phyloP scores from a whole-genome alignment of 805 yeast genomes.

The Candida koratica region DNA sequence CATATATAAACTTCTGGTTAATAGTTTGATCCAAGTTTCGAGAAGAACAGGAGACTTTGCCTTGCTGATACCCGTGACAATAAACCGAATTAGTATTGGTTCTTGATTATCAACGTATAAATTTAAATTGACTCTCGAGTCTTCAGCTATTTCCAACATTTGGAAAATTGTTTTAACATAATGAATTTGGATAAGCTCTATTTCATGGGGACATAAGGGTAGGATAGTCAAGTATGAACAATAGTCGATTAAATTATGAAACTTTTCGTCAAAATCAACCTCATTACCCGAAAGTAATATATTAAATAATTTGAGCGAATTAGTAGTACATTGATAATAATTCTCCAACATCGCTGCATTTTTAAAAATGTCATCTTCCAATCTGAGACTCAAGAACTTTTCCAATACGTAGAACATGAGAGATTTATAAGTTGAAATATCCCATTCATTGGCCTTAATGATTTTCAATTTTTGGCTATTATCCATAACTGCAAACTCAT shows the following conservation, averaged over 20 bases:
- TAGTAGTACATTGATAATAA: constrained; percentile 29
- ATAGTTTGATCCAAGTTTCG: constrained; percentile 47
- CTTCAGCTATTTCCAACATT: constrained; percentile 29
- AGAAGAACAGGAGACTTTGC: constrained; percentile 42
- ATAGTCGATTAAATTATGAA: constrained; percentile 37
- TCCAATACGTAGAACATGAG: constrained; percentile 45
- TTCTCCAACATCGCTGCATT: constrained; percentile 16
- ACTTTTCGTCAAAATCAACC: constrained; percentile 43
- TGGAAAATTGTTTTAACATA: constrained; percentile 27
- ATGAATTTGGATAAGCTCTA: constrained; percentile 28
- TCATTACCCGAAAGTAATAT: constrained; percentile 57
- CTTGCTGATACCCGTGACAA: constrained; percentile 46
- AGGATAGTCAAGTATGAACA: constrained; percentile 22
- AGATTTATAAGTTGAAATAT: constrained; percentile 58
- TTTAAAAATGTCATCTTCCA: constrained; percentile 18
- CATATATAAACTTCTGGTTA: constrained; percentile 49
- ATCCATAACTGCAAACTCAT: constrained; percentile 58
- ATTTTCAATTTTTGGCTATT: constrained; percentile 39
- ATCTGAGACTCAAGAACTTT: constrained; percentile 39
- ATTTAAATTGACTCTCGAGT: constrained; percentile 24
- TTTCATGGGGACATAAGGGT: constrained; percentile 10
- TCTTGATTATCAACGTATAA: constrained; percentile 28
- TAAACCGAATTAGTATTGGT: constrained; percentile 38
- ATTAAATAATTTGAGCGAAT: constrained; percentile 41
- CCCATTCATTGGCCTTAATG: constrained; percentile 43